Percentiles rank a stretch among this genome's conserved stretches.
Evolutionary conservation across 2,329 filamentous ascomycete species (phyloP).

Genomic region (Hypoxylon sp.): DNA sequence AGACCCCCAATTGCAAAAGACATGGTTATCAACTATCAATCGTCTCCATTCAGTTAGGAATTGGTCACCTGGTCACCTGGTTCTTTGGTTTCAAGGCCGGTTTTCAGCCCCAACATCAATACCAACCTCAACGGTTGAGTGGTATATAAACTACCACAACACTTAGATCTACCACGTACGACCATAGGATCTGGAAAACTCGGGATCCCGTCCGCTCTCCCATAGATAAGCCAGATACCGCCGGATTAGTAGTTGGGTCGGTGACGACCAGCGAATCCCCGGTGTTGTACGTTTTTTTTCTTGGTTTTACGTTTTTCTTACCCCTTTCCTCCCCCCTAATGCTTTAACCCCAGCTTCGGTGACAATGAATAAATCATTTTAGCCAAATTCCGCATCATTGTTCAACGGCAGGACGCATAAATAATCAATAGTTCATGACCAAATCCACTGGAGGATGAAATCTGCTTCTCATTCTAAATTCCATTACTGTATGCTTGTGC

Average conservation of each 20-base stretch:
- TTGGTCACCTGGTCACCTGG: background rate
- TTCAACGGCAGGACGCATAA: background rate
- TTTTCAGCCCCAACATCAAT: background rate
- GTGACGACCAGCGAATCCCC: background rate
- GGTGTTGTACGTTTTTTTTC: background rate
- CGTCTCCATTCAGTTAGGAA: background rate
- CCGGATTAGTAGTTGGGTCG: background rate
- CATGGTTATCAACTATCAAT: background rate
- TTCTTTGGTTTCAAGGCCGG: background rate
- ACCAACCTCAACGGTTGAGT: background rate
- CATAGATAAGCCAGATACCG: background rate
- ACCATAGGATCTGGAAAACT: background rate
- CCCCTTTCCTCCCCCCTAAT: no score
- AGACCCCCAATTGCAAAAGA: background rate
- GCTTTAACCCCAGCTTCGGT: no score
- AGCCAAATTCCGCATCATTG: background rate
- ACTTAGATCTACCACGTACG: background rate
- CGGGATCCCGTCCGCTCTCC: background rate
- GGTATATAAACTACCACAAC: background rate
- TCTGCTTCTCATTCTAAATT: slow-evolving; percentile 1
- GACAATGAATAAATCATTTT: background rate
- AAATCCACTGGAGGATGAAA: background rate
- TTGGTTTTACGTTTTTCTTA: no score
- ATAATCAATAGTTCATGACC: background rate
- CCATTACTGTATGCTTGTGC: background rate